Conservation (phyloP, 2,329 filamentous ascomycete genomes). For the Triangularia verruculosa region DNA sequence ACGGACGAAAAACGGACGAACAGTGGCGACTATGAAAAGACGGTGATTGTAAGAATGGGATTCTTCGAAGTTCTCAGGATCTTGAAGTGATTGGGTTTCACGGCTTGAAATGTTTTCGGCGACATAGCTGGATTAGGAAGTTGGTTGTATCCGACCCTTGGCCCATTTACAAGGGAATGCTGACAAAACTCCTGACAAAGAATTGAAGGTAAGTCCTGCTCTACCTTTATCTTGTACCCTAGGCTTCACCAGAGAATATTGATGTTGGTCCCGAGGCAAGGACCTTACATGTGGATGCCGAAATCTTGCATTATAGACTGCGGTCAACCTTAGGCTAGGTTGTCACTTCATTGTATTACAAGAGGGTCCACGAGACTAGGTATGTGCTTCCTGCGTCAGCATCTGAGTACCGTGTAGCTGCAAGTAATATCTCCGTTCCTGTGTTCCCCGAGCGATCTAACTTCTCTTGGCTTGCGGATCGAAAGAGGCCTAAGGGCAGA, state of each 20-base stretch:
- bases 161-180: background rate
- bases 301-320: too few relatives aligned
- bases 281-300: too few relatives aligned
- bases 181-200: background rate
- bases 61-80: background rate
- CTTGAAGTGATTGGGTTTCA: background rate
- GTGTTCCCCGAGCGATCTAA: background rate
- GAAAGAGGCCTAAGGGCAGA: background rate
- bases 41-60: background rate
- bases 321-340: too few relatives aligned
- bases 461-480: background rate
- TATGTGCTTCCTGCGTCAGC: background rate
- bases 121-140: background rate
- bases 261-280: background rate
- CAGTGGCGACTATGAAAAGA: background rate
- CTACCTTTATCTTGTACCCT: background rate
- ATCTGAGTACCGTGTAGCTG: background rate
- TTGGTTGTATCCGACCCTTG: background rate
- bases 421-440: too few relatives aligned
- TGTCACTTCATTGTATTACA: too few relatives aligned
- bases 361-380: background rate
- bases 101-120: background rate
- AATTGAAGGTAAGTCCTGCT: too few relatives aligned
- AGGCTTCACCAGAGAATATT: background rate
- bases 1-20: background rate